Base-by-base conservation (phyloP, 2,329 filamentous ascomycete genomes). In the Pseudogymnoascus sp. region DNA sequence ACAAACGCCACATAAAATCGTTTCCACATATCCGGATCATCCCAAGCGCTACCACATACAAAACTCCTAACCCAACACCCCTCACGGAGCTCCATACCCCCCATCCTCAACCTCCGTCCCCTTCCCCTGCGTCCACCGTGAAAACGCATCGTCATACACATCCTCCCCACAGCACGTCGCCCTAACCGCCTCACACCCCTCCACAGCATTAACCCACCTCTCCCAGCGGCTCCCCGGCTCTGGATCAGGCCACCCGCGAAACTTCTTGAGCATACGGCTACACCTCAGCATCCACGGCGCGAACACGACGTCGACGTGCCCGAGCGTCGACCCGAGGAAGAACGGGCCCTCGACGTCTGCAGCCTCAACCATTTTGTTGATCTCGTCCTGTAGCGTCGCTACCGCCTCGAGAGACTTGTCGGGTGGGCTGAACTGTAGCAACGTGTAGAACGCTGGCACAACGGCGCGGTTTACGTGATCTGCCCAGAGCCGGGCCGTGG, bases 401-500 rank as follows among this genome's bases (percentile, higher is more conserved):
- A 83, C 83, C 67, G 83, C 77, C 50, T 82, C 77, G 10, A 82
- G 73, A 69, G 89, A 88, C 65, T 85, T 83, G 13, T 79, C 61
- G 1, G 59, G 13, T 10, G 59, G 19, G 19, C 15, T 60, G 35
- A 59, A 53, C 35, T 38, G 33, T 4, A 38, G 19, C 7, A 42
- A 9, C 3, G 19, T 38, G 75, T 91, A 93, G 78, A 96, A 96
- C 10, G 80, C 77, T 0, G 91, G 89, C 1, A 96, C 83, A 62
- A 96, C 85, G 67, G 87, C 82, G 33, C 87, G 83, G 35, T 60
- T 74, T 76, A 91, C 86, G 77, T 95, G 90, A 68, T 93, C 88
- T 26, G 86, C 82, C 91, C 91, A 96, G 9, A 95, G 76, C 46
- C 91, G 84, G 64, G 86, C 91, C 63, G 89, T 85, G 1, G 92